Conservation (phyloP, 352 stramenopile genomes). For the Globisporangium nunn region DNA sequence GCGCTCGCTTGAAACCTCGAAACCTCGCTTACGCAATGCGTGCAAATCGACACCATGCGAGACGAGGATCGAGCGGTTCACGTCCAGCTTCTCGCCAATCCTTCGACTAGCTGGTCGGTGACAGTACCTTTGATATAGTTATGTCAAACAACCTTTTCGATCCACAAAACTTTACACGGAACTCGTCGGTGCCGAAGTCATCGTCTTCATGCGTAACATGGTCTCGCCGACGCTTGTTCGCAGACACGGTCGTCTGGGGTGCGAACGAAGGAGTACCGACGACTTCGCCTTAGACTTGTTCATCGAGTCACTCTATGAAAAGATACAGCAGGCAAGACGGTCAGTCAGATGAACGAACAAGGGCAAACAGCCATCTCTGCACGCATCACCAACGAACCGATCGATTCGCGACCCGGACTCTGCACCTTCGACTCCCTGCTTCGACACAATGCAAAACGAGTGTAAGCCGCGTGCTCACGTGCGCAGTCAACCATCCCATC, state of each 20-base stretch:
- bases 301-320: not conserved
- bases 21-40: no score
- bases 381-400: slow-evolving; percentile 1
- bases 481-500: not conserved
- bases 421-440: slow-evolving; percentile 20
- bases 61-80: no score
- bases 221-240: no score
- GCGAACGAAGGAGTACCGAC: not conserved
- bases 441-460: not conserved
- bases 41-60: no score
- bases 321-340: not conserved
- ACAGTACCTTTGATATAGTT: no score
- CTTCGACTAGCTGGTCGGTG: no score
- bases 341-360: not conserved
- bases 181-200: no score
- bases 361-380: not conserved
- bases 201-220: no score
- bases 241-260: not conserved
- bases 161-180: no score
- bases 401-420: slow-evolving; percentile 28
- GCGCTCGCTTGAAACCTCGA: no score
- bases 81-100: no score
- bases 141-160: no score
- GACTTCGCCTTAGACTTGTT: not conserved
- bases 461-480: slow-evolving; percentile 2